A percentile compares a stretch with the other conserved stretches of the same genome.
These are phyloP conservation scores for Pseudohalonectria lignicola DNA, from an alignment of 2,329 filamentous ascomycete species.

Conservation along the genomic window DNA sequence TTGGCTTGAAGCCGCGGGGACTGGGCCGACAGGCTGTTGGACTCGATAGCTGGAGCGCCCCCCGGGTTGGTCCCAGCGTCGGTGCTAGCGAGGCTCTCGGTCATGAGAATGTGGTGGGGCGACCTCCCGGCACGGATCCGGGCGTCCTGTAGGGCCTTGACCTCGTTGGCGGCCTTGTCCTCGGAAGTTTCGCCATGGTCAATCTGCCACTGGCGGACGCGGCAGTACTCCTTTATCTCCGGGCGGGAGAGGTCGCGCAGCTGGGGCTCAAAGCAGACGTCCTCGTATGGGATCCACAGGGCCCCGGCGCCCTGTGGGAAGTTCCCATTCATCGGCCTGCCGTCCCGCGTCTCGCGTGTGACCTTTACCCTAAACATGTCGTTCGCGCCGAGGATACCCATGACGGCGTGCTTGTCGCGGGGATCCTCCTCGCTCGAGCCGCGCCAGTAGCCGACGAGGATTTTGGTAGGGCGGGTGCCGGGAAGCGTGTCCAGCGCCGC, in stretches of 20 bases:
- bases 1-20: too few species aligned
- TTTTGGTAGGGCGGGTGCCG: conserved; percentile 44
- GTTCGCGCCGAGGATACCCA: conserved; percentile 49
- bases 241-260: conserved; percentile 36
- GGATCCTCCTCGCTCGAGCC: conserved; percentile 35
- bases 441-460: conserved; percentile 49
- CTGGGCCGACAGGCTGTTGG: too few species aligned
- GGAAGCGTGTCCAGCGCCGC: conserved; percentile 28
- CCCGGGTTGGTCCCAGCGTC: too few species aligned
- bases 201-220: conserved; percentile 47
- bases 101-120: too few species aligned
- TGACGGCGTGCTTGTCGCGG: conserved; percentile 48
- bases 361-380: conserved; percentile 57
- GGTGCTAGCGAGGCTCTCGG: too few species aligned
- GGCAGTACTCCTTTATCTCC: conserved; percentile 54
- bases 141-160: conserved; percentile 38
- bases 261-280: conserved; percentile 47
- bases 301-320: conserved; percentile 49
- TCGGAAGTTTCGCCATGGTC: conserved; percentile 39
- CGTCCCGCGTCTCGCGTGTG: conserved; percentile 47
- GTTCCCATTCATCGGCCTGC: conserved; percentile 45
- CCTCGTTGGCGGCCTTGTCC: conserved; percentile 38
- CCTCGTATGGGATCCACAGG: conserved; percentile 52
- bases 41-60: too few species aligned
- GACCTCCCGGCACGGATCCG: conserved; percentile 20